A percentile compares a stretch with the other conserved stretches of the same genome.
phyloP scores from a whole-genome alignment of 331 rosid genomes.

The Cydonia oblonga region DNA sequence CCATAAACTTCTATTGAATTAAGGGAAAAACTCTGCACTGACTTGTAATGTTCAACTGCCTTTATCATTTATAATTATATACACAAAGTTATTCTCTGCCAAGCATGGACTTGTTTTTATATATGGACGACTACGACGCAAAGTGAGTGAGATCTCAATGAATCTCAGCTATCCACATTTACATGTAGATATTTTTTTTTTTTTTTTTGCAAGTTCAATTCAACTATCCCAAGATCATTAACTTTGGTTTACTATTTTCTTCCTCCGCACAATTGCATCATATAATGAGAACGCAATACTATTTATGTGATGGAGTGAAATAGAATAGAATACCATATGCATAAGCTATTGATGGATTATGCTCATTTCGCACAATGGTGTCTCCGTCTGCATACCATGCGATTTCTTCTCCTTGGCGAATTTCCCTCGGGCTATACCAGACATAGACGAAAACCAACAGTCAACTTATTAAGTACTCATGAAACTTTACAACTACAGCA shows the following conservation, averaged over 20 bases:
- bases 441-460: conserved; percentile 26
- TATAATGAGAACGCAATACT: not conserved
- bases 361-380: conserved; percentile 78
- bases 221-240: not conserved
- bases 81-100: not conserved
- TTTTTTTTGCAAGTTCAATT: not conserved
- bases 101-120: not conserved
- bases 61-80: no score
- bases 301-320: not conserved
- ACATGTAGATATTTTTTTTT: not conserved
- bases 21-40: not conserved
- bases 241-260: not conserved
- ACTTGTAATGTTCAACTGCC: not conserved
- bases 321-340: conserved; percentile 60
- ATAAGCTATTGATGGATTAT: conserved; percentile 85
- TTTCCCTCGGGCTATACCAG: conserved; percentile 77
- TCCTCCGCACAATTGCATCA: not conserved
- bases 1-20: not conserved
- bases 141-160: not conserved
- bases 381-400: conserved; percentile 99
- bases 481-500: conserved; percentile 5
- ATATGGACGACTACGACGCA: not conserved
- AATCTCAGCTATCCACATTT: not conserved
- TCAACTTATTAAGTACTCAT: conserved; percentile 14
- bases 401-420: conserved; percentile 95